Evolutionary conservation across 805 yeast species (phyloP), one percentile per base, ranked within the genome.

Genomic region (Lipomyces yamanashiensis): DNA sequence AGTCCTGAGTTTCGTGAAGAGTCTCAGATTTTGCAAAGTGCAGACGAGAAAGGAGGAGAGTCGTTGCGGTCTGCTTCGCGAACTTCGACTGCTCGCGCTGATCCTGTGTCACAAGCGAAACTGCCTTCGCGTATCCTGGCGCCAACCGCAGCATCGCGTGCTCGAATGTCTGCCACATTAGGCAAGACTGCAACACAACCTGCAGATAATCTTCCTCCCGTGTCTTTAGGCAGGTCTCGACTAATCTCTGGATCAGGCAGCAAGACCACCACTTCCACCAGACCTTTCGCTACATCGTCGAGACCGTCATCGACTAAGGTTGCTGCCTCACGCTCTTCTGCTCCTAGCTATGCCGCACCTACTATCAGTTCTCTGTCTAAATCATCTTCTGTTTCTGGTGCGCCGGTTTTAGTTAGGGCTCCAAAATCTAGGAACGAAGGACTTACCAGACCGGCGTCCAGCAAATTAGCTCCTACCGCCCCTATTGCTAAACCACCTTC

Each of bases 141-240:
- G 28, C 55, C 61, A n/a, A 58, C 61, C 6, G 61, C 54, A 17
- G 61, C 61, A 9, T 58, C 61, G 13, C 54, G 48, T 10, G 61
- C 40, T 13, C 23, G 47, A 8, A 23, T 44, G n/a, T 34, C 48
- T 10, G 56, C 34, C 10, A 43, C 49, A 10, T 50, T 36, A 39
- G 40, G 19, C 12, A 33, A 37, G 47, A 9, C 54, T 9, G 34
- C 34, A 23, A 19, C 34, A 7, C 9, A 12, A 2, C 28, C 50
- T 12, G 2, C 1, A 21, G 10, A 23, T 8, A 19, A 28, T 28
- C 5, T 5, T 28, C 2, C 28, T 28, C 5, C 28, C 28, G 28
- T 5, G 5, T 28, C 28, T 28, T 28, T 28, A 28, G 5, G 5
- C 28, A 28, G 28, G 28, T 28, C 28, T 28, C 28, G 28, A 28